phyloP scores from a whole-genome alignment of 1,139 yeast genomes.

The Suhomyces choctaworum region DNA sequence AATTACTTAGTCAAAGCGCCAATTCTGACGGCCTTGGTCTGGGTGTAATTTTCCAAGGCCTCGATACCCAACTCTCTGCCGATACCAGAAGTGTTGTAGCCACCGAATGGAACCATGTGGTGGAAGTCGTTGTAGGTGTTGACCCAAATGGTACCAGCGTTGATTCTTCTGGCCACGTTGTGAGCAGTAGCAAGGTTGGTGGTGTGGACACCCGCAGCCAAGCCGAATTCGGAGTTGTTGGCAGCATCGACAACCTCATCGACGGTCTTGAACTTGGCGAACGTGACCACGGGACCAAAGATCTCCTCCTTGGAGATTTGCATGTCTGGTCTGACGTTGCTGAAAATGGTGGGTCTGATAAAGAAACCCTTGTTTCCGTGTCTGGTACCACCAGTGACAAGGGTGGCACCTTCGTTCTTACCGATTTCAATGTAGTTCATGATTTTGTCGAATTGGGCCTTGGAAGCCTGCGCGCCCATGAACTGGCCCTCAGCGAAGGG shows the following conservation, averaged over 20 bases:
- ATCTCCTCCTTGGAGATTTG: conserved; percentile 78
- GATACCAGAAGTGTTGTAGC: conserved; percentile 83
- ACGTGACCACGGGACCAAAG: conserved; percentile 82
- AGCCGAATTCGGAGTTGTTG: conserved; percentile 74
- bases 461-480: conserved; percentile 88
- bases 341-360: conserved; percentile 76
- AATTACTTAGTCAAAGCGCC: conserved; percentile 6
- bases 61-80: conserved; percentile 92
- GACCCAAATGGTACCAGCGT: conserved; percentile 85
- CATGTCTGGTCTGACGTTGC: conserved; percentile 67
- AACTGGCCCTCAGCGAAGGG: conserved; percentile 70
- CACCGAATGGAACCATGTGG: conserved; percentile 81
- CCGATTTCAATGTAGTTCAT: conserved; percentile 72
- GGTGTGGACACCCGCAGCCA: conserved; percentile 87
- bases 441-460: conserved; percentile 72
- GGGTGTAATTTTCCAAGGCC: conserved; percentile 81
- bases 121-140: conserved; percentile 86
- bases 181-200: conserved; percentile 42
- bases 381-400: conserved; percentile 79
- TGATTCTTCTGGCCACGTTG: conserved; percentile 63
- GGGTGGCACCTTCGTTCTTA: conserved; percentile 70
- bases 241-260: conserved; percentile 73
- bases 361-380: conserved; percentile 69
- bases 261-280: conserved; percentile 67
- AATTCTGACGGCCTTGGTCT: conserved; percentile 76